Base-by-base conservation (phyloP, 352 stramenopile species). In the Globisporangium solare region DNA sequence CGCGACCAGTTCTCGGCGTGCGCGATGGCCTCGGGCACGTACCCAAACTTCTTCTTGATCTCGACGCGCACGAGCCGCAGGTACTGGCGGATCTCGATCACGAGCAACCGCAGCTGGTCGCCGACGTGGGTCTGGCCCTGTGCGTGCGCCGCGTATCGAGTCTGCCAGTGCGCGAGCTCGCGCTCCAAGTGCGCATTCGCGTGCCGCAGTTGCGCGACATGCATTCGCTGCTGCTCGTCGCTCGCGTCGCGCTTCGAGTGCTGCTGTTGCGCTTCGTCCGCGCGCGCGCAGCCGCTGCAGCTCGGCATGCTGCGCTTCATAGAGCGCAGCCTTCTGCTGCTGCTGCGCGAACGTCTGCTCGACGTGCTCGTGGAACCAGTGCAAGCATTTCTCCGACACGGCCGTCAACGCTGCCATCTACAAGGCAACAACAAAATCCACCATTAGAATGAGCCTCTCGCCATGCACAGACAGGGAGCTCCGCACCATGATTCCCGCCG, bases 41-140 rank as follows among this genome's bases (percentile, higher is more conserved):
- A 88, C 13, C 79, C 79, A 48, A 90, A 92, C 52, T 90, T 89
- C 47, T 76, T 76, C 58, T 86, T 85, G 64, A 88, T 88, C 62
- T 90, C 79, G n/a, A 61, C 56, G 10, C 80, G 76, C 50, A 89
- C 77, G 42, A 88, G 60, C 24, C 79, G 72, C 58, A 90, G 57
- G 40, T 88, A 89, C 56, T 89, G 78, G 21, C 74, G 78, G 41
- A 90, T 69, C 50, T 90, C 77, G 3, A 65, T 68, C 43, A 76
- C 66, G 15, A 89, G 63, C 18, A 80, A 60, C 24, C 79, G 73
- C 41, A 89, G 58, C n/a, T 78, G 72, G 43, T 65, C 71, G 18
- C 63, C 60, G 48, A 77, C 65, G n/a, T 78, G 66, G 31, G 60
- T 61, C 54, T 71, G 65, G 12, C 59, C 51, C 20, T 76, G 64